phyloP scores from a whole-genome alignment of 2,329 filamentous ascomycete species.

The Beauveria brongniartii region DNA sequence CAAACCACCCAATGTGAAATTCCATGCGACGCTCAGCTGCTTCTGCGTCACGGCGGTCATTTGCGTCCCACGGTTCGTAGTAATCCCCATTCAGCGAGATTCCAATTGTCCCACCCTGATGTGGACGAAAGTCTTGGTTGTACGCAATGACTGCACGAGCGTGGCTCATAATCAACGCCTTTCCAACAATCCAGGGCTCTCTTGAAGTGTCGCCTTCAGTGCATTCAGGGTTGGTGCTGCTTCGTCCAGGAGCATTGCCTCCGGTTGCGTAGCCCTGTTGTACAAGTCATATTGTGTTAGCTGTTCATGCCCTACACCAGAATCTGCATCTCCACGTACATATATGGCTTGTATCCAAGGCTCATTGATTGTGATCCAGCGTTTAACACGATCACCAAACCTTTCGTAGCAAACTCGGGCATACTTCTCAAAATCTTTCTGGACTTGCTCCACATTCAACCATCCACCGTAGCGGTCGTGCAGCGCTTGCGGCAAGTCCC shows the following conservation, averaged over 20 bases:
- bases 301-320: too few species aligned
- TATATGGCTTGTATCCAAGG: constrained; percentile 30
- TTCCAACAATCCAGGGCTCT: constrained; percentile 29
- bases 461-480: constrained; percentile 29
- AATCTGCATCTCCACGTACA: constrained; percentile 13
- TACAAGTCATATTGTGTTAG: not conserved
- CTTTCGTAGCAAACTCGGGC: constrained; percentile 28
- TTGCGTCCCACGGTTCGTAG: constrained; percentile 28
- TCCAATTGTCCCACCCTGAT: constrained; percentile 25
- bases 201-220: constrained; percentile 25
- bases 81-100: constrained; percentile 31
- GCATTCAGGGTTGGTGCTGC: constrained; percentile 19
- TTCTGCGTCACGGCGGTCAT: constrained; percentile 18
- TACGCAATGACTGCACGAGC: constrained; percentile 25
- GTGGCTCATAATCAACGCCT: constrained; percentile 29
- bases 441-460: constrained; percentile 23
- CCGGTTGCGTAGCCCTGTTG: constrained; percentile 26
- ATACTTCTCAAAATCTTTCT: constrained; percentile 28
- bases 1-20: constrained; percentile 33
- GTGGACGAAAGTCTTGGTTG: constrained; percentile 22
- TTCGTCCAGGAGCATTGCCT: constrained; percentile 25
- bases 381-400: constrained; percentile 32
- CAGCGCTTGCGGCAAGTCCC: constrained; percentile 39
- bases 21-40: constrained; percentile 28
- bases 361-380: constrained; percentile 34